Evolutionary conservation across 192 early-diverging fungal genomes (phyloP).

Genomic region (Spinellus fusiger): DNA sequence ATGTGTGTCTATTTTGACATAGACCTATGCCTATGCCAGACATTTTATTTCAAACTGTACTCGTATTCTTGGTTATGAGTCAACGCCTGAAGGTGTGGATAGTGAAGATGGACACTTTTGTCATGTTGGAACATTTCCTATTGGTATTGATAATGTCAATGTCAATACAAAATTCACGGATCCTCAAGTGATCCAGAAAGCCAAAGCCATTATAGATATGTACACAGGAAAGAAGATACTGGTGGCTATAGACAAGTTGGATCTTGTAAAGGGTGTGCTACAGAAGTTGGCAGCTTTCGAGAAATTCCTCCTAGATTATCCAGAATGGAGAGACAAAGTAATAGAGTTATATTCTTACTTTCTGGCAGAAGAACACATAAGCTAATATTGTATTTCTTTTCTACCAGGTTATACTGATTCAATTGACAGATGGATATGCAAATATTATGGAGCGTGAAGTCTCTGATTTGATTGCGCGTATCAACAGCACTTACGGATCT

Average conservation of each 20-base stretch:
- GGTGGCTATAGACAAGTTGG: slow-evolving; percentile 90
- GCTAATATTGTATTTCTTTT: not conserved
- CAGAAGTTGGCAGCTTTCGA: slow-evolving; percentile 95
- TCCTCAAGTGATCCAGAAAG: slow-evolving; percentile 66
- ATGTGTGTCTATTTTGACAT: not conserved
- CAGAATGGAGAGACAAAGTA: slow-evolving; percentile 87
- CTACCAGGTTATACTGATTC: slow-evolving; percentile 75
- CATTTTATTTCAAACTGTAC: slow-evolving; percentile 95
- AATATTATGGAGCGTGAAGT: slow-evolving; percentile 76
- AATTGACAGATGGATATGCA: slow-evolving; percentile 84
- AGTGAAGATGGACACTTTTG: slow-evolving; percentile 67
- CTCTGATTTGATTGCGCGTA: slow-evolving; percentile 80
- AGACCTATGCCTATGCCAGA: slow-evolving; percentile 87
- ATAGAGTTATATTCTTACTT: not conserved
- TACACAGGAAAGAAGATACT: slow-evolving; percentile 91
- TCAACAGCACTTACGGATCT: slow-evolving; percentile 91
- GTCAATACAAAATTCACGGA: slow-evolving; percentile 57
- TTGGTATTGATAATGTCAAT: slow-evolving; percentile 85
- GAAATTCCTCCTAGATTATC: slow-evolving; percentile 81
- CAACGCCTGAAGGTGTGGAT: slow-evolving; percentile 88
- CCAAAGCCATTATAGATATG: slow-evolving; percentile 70
- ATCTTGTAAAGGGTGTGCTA: slow-evolving; percentile 88
- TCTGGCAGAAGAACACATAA: not conserved
- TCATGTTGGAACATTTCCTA: slow-evolving; percentile 87
- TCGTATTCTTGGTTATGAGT: slow-evolving; percentile 87